phyloP scores from a whole-genome alignment of 768 basidiomycete species.

The Trametes cingulata region DNA sequence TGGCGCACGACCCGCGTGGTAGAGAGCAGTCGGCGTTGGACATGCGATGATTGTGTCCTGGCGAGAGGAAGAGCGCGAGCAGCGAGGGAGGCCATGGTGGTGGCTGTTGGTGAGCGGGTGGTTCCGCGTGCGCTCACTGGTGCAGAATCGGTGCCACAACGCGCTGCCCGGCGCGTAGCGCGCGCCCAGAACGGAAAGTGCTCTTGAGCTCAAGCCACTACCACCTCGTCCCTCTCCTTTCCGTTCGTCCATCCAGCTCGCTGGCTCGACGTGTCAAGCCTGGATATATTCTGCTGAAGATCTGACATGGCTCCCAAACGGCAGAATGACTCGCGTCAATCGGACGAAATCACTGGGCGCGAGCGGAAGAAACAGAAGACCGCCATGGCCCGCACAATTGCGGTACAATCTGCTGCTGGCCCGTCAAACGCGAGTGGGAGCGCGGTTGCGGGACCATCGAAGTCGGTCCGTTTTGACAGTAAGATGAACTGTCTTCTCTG shows the following conservation, averaged over 20 bases:
- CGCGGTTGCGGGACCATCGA: conserved; percentile 44
- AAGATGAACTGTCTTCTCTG: conserved; percentile 19
- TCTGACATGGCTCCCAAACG: conserved; percentile 45
- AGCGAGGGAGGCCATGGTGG: conserved; percentile 40
- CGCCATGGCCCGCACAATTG: conserved; percentile 62
- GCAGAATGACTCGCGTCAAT: conserved; percentile 30
- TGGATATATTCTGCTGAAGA: neutral
- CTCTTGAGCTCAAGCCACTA: neutral
- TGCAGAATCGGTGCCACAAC: neutral
- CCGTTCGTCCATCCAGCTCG: neutral
- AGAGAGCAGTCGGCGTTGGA: conserved; percentile 42
- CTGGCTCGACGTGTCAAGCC: neutral
- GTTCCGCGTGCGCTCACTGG: neutral
- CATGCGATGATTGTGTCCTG: conserved; percentile 22
- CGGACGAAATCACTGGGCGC: conserved; percentile 36
- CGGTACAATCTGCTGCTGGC: conserved; percentile 47
- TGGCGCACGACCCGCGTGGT: conserved; percentile 46
- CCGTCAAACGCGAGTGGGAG: conserved; percentile 24
- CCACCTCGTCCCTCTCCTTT: neutral
- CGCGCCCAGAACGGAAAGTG: neutral
- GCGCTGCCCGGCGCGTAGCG: conserved; percentile 9
- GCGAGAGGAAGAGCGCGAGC: conserved; percentile 30
- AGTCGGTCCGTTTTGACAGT: conserved; percentile 43
- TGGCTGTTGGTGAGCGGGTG: conserved; percentile 11
- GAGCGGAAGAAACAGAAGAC: conserved; percentile 75